Evolutionary conservation across 225 moss, liverwort and hornwort genomes (phyloP).

Genomic region (Ulota crispa): DNA sequence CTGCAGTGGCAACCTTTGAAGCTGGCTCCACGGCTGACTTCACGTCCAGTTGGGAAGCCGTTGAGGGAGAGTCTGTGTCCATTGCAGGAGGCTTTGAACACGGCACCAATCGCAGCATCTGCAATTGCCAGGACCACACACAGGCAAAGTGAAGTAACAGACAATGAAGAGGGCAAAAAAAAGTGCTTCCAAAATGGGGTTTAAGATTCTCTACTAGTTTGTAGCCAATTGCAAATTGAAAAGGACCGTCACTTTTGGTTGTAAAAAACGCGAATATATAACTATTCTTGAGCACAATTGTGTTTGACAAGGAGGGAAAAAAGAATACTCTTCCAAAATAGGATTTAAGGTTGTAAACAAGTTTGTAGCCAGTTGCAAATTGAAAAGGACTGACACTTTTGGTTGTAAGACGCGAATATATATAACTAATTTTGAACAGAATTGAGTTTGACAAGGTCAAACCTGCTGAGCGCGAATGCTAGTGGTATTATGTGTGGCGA

Average conservation of each 20-base stretch:
- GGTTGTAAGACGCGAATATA: background rate
- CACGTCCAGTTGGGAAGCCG: background rate
- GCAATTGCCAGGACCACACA: background rate
- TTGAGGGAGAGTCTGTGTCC: background rate
- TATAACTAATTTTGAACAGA: background rate
- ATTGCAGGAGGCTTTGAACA: background rate
- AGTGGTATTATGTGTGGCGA: background rate
- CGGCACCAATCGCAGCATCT: constrained; percentile 7
- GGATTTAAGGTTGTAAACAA: too few relatives aligned
- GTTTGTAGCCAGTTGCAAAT: background rate
- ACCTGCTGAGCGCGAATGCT: background rate
- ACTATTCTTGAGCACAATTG: background rate
- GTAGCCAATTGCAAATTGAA: background rate
- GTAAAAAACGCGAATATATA: background rate
- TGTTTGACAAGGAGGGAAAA: too few relatives aligned
- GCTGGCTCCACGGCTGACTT: background rate
- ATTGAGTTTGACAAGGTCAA: background rate
- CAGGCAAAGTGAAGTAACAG: background rate
- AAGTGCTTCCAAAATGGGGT: too few relatives aligned
- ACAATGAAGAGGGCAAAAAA: background rate
- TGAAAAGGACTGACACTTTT: background rate
- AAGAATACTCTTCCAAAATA: too few relatives aligned
- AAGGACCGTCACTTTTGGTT: background rate
- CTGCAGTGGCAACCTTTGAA: background rate
- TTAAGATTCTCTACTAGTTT: background rate